phyloP scores from a whole-genome alignment of 768 basidiomycete genomes.

The Tremella yokohamensis region DNA sequence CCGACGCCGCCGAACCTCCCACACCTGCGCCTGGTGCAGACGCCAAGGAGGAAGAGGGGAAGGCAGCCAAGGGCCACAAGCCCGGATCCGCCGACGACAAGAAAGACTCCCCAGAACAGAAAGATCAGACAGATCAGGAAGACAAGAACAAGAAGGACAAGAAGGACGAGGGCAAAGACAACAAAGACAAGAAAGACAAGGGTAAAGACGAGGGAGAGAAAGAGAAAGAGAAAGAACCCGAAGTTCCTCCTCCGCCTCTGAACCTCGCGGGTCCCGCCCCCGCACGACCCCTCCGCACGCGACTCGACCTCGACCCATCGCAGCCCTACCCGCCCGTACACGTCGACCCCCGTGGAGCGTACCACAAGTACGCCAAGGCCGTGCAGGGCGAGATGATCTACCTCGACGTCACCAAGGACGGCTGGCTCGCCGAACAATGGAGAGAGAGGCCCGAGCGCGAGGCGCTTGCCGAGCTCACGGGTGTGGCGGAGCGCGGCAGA shows the following conservation, averaged over 20 bases:
- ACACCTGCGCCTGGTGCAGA: slow-evolving; percentile 2
- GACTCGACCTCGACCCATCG: slow-evolving; percentile 25
- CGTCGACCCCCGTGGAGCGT: slow-evolving; percentile 42
- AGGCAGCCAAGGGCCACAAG: slow-evolving; percentile 10
- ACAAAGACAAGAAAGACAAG: slow-evolving; percentile 5
- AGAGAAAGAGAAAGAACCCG: slow-evolving; percentile 3
- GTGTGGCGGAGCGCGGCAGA: slow-evolving; percentile 27
- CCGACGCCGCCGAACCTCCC: too few species aligned
- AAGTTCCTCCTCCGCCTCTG: slow-evolving; percentile 12
- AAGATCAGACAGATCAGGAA: slow-evolving; percentile 7
- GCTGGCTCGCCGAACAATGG: slow-evolving; percentile 44
- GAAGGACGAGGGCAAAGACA: slow-evolving; percentile 10
- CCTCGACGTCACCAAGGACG: slow-evolving; percentile 44
- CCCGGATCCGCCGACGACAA: slow-evolving; percentile 1
- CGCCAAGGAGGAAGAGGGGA: slow-evolving; percentile 16
- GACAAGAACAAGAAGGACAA: slow-evolving; percentile 10
- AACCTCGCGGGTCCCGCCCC: slow-evolving; percentile 29
- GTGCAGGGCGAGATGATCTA: slow-evolving; percentile 26
- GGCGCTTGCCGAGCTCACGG: slow-evolving; percentile 31
- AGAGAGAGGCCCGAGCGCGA: slow-evolving; percentile 33
- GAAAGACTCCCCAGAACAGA: slow-evolving; percentile 6
- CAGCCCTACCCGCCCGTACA: slow-evolving; percentile 35
- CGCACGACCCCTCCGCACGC: slow-evolving; percentile 21
- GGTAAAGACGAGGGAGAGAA: slow-evolving; percentile 6
- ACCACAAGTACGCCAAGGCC: slow-evolving; percentile 38